phyloP scores from a whole-genome alignment of 2,329 filamentous ascomycete genomes.

The Ceratocystis lukuohia region DNA sequence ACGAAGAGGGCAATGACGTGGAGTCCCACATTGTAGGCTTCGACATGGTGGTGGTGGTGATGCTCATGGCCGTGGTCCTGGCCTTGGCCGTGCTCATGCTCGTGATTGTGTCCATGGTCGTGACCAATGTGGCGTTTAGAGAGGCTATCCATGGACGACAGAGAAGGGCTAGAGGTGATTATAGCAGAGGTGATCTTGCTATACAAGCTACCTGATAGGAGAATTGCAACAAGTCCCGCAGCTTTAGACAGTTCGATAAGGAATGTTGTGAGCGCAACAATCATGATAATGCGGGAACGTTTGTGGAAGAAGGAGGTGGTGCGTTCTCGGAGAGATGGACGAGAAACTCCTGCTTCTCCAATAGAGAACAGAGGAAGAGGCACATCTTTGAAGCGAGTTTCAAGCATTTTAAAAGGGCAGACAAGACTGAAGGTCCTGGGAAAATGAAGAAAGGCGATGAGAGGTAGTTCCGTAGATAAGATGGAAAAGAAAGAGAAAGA shows the following conservation, averaged over 20 bases:
- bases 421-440: neutral
- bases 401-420: neutral
- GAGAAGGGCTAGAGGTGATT: neutral
- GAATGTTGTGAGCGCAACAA: too few relatives aligned
- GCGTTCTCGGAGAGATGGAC: neutral
- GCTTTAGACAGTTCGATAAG: too few relatives aligned
- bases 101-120: neutral
- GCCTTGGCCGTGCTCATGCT: neutral
- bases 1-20: conserved; percentile 45
- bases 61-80: neutral
- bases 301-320: neutral
- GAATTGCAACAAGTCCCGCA: too few relatives aligned
- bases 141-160: neutral
- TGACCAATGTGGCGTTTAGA: conserved; percentile 4
- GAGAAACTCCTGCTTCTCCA: neutral
- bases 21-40: conserved; percentile 41
- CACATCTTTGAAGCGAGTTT: neutral
- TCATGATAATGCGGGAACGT: neutral
- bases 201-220: neutral
- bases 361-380: neutral
- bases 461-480: neutral
- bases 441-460: neutral
- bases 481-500: neutral
- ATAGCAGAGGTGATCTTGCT: neutral
- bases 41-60: neutral